Conservation (phyloP, 495 filamentous ascomycete genomes). For the Aspergillus panamensis region DNA sequence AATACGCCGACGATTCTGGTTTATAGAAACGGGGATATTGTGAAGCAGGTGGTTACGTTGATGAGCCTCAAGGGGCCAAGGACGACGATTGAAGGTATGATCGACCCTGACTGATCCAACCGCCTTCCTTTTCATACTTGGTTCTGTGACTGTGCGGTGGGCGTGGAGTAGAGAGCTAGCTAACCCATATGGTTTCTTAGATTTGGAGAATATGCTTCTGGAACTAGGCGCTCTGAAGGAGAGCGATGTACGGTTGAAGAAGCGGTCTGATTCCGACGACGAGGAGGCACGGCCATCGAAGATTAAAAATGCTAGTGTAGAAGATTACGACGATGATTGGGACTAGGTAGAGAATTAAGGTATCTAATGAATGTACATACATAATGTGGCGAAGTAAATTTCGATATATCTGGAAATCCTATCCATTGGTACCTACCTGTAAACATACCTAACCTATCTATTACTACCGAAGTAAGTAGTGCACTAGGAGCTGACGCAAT, state of each 20-base stretch:
- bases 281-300: conserved; percentile 45
- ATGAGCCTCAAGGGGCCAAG: conserved; percentile 67
- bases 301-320: conserved; percentile 29
- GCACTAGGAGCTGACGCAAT: too few relatives aligned
- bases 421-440: too few relatives aligned
- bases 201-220: conserved; percentile 73
- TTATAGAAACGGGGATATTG: conserved; percentile 88
- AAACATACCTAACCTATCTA: too few relatives aligned
- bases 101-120: not conserved
- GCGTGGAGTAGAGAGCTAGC: too few relatives aligned
- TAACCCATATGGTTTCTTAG: conserved; percentile 28
- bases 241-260: conserved; percentile 72
- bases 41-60: conserved; percentile 82
- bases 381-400: too few relatives aligned
- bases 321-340: conserved; percentile 67
- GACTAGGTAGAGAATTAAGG: conserved; percentile 48
- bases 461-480: too few relatives aligned
- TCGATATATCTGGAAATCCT: too few relatives aligned
- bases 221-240: conserved; percentile 72
- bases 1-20: conserved; percentile 94
- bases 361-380: not conserved
- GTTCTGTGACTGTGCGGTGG: not conserved
- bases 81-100: conserved; percentile 61
- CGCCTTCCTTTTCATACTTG: not conserved
- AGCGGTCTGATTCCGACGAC: conserved; percentile 55